Percentiles rank a stretch among this genome's conserved stretches.
These are phyloP conservation scores for Chondrus crispus DNA, from an alignment of 23 red algal species.

Conservation along the genomic window DNA sequence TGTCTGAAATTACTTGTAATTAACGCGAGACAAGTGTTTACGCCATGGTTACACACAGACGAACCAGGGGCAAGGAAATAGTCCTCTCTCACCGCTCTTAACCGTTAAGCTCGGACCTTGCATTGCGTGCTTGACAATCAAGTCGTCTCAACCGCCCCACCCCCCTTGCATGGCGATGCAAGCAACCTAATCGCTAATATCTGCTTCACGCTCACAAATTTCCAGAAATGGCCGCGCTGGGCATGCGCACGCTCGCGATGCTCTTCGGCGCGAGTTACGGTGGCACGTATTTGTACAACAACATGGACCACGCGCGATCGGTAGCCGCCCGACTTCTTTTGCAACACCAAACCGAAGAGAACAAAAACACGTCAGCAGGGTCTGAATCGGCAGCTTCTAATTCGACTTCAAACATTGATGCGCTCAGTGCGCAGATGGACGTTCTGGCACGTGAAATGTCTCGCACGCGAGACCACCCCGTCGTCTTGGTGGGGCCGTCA, in stretches of 20 bases:
- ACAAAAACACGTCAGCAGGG: neutral
- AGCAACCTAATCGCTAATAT: too few relatives aligned
- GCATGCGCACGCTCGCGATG: slow-evolving; percentile 28
- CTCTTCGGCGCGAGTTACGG: slow-evolving; percentile 41
- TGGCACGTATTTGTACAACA: slow-evolving; percentile 47
- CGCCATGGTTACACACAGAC: too few relatives aligned
- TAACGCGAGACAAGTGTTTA: too few relatives aligned
- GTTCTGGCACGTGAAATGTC: slow-evolving; percentile 16
- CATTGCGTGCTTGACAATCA: too few relatives aligned
- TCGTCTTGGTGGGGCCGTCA: slow-evolving; percentile 16
- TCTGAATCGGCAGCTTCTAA: neutral
- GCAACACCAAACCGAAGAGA: neutral
- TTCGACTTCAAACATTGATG: neutral
- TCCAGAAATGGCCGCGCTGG: slow-evolving; percentile 57
- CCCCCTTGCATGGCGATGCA: too few relatives aligned
- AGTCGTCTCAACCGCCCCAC: too few relatives aligned
- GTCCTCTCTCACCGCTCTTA: too few relatives aligned
- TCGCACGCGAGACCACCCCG: slow-evolving; percentile 19
- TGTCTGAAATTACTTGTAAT: too few relatives aligned
- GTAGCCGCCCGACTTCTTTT: slow-evolving; percentile 28
- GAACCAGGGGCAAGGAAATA: too few relatives aligned
- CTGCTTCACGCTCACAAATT: too few relatives aligned
- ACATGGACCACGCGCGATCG: slow-evolving; percentile 29
- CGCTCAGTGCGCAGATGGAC: slow-evolving; percentile 13
- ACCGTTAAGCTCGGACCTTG: too few relatives aligned